Base-by-base conservation (phyloP, 2,329 filamentous ascomycete genomes). In the Cryphonectria japonica region DNA sequence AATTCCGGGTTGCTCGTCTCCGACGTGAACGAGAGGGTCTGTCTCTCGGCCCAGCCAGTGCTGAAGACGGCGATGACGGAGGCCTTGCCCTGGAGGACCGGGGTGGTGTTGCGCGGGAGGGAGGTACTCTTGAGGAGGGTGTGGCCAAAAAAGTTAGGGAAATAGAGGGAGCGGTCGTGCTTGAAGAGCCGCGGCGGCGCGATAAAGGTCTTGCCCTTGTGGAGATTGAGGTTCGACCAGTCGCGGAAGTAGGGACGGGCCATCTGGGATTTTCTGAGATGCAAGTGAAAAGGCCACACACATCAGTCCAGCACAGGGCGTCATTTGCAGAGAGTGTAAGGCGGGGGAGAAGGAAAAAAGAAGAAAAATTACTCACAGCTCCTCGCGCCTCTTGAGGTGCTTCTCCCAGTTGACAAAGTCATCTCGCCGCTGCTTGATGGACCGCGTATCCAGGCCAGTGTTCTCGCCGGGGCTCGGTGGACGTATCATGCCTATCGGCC, bases 211-310 rank as follows among this genome's bases (percentile, higher is more conserved):
- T 99, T 99, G 77, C 96, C 96, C 76, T 94, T 89, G 82, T 96
- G 91, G 75, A 91, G 87, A 67, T 86, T 86, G 81, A 98, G 88
- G 82, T 97, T 96, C 72, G 89, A 89, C 92, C 94, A 98, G 85
- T 99, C 95, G 80, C 94, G 92, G 84, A 97, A 99, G 82, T 99
- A 99, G 2, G 95, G 95, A 71, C 93, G 93, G 29, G 91, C 85
- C 78, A 97, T 91, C 79, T 94, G 90, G 75, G 88, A 87, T 61
- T 93, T 93, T 68, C 91, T 93, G 32, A 16, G 22, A 9, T 34
- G 61, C 69, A 66, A 16, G 41, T 2, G 11, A 16, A 43, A 43
- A 16, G 14, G 14, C 11, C 43, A 46, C 43, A 39, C 32, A 37
- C 67, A 29, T 29, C 41, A 16, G 34, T 71, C 76, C 67, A 69